phyloP scores from a whole-genome alignment of 1,139 yeast genomes.

The Scheffersomyces quercinus region DNA sequence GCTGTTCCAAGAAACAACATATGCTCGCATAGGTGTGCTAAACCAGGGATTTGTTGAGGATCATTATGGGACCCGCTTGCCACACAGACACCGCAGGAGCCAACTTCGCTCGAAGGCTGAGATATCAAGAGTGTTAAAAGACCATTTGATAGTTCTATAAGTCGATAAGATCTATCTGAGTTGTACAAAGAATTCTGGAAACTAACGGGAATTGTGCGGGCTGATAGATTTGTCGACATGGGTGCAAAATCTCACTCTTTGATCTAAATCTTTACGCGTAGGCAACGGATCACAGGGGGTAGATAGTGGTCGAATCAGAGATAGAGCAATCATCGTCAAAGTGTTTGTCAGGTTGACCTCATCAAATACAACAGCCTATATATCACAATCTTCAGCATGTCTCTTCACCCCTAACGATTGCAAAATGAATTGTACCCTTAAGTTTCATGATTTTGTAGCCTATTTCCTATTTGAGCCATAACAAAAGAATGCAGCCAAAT shows the following conservation, averaged over 20 bases:
- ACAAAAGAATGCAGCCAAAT: too few species aligned
- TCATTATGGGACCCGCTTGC: constrained; percentile 67
- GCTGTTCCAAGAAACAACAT: constrained; percentile 61
- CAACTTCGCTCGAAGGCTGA: constrained; percentile 51
- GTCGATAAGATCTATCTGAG: constrained; percentile 37
- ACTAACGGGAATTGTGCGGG: constrained; percentile 14
- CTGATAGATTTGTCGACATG: constrained; percentile 6
- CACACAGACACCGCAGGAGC: constrained; percentile 52
- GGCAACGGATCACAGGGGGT: too few species aligned
- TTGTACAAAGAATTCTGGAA: constrained; percentile 35
- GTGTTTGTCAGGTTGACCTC: too few species aligned
- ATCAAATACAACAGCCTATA: too few species aligned
- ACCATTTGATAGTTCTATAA: constrained; percentile 56
- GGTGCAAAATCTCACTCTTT: not conserved
- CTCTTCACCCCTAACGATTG: too few species aligned
- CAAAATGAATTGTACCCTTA: too few species aligned
- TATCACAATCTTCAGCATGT: too few species aligned
- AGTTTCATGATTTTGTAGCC: too few species aligned
- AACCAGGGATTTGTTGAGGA: constrained; percentile 53
- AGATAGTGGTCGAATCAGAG: not conserved
- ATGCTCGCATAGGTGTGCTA: constrained; percentile 79
- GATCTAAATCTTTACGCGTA: too few species aligned
- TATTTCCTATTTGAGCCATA: too few species aligned
- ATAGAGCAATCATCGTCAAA: too few species aligned
- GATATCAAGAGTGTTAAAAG: constrained; percentile 52